Conservation (phyloP, 2,329 filamentous ascomycete species). For the Colletotrichum liaoningense region DNA sequence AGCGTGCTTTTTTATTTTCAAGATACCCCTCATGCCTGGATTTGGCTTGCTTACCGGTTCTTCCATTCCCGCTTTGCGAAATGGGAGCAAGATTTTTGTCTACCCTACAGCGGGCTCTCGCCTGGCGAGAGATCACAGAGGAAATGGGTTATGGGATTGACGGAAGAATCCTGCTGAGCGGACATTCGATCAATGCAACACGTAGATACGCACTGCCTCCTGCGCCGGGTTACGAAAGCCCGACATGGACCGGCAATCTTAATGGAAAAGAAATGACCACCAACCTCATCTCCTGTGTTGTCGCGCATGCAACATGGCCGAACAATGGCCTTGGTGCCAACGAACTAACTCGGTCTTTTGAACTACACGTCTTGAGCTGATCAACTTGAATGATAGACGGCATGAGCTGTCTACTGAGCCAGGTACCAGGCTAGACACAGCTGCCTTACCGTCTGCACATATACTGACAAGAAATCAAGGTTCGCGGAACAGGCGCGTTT, state of each 20-base stretch:
- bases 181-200: neutral
- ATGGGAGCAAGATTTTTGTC: neutral
- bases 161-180: neutral
- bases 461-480: neutral
- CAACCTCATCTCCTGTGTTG: neutral
- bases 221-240: too few relatives aligned
- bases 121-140: neutral
- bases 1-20: slow-evolving; percentile 1
- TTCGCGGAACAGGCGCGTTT: neutral
- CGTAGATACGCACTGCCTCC: neutral
- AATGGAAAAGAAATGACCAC: neutral
- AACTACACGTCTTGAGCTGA: neutral
- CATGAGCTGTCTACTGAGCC: neutral
- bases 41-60: slow-evolving; percentile 1
- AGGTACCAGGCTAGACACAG: neutral
- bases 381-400: neutral
- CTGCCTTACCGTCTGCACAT: neutral
- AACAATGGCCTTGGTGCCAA: neutral
- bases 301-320: neutral
- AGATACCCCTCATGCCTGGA: slow-evolving; percentile 23
- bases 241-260: neutral
- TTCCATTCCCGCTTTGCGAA: neutral
- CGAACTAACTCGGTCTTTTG: neutral
- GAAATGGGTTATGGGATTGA: neutral
- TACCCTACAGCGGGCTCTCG: neutral